These are phyloP conservation scores for Achaetomiella virescens DNA, from an alignment of 495 filamentous ascomycete genomes.

Conservation along the genomic window DNA sequence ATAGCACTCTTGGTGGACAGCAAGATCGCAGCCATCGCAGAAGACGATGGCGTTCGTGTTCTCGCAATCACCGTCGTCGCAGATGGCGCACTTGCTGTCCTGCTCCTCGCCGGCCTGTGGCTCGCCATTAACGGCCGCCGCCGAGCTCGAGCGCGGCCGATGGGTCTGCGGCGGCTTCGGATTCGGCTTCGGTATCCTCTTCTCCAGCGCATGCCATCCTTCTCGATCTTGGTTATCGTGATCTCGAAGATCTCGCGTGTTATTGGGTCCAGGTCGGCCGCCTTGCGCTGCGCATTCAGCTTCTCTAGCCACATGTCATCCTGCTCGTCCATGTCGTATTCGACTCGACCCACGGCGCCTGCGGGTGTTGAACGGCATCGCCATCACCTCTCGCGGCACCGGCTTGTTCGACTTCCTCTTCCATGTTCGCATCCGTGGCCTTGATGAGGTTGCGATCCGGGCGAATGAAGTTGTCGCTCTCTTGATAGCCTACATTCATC, in stretches of 20 bases:
- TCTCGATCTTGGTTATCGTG: slow-evolving; percentile 97
- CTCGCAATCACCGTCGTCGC: slow-evolving; percentile 96
- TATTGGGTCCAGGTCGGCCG: slow-evolving; percentile 68
- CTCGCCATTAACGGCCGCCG: slow-evolving; percentile 87
- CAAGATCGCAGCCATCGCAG: slow-evolving; percentile 95
- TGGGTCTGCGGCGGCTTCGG: slow-evolving; percentile 93
- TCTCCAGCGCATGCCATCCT: slow-evolving; percentile 97
- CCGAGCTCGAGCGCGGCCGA: slow-evolving; percentile 82
- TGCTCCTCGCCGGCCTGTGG: slow-evolving; percentile 85
- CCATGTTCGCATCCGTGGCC: slow-evolving; percentile 63
- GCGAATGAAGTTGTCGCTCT: slow-evolving; percentile 78
- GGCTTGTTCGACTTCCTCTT: slow-evolving; percentile 72
- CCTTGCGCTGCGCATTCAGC: slow-evolving; percentile 69
- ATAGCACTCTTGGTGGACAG: slow-evolving; percentile 98
- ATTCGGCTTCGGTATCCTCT: slow-evolving; percentile 90
- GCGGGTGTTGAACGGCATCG: slow-evolving; percentile 41
- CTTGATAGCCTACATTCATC: slow-evolving; percentile 91
- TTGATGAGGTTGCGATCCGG: slow-evolving; percentile 74
- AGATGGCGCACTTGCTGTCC: slow-evolving; percentile 95
- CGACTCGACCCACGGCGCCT: slow-evolving; percentile 64
- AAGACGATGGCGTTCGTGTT: slow-evolving; percentile 99
- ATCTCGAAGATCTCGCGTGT: slow-evolving; percentile 93
- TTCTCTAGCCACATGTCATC: slow-evolving; percentile 92
- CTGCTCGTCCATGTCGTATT: slow-evolving; percentile 99
- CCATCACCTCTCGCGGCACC: slow-evolving; percentile 54